These are phyloP conservation scores for Kodamaea restingae DNA, from an alignment of 805 yeast genomes.

Conservation along the genomic window DNA sequence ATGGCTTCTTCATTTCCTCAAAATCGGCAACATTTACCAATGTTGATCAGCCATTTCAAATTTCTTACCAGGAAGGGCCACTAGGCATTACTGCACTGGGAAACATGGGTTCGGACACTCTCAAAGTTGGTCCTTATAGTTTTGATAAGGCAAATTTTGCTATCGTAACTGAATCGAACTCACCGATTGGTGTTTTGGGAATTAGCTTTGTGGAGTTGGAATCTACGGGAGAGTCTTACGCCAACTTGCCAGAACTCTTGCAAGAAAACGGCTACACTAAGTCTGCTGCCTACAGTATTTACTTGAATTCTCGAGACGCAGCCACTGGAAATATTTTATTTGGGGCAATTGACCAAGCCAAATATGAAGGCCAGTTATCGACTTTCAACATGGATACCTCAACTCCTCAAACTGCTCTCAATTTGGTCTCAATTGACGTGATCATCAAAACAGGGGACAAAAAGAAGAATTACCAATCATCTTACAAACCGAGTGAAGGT, in stretches of 20 bases:
- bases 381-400: slow-evolving; percentile 17
- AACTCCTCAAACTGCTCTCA: slow-evolving; percentile 3
- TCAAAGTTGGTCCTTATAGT: slow-evolving; percentile 11
- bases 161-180: slow-evolving; percentile 13
- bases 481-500: no score
- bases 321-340: slow-evolving; percentile 52
- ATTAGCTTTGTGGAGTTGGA: slow-evolving; percentile 14
- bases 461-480: no score
- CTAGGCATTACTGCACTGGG: slow-evolving; percentile 43
- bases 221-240: slow-evolving; percentile 33
- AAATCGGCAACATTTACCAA: slow-evolving; percentile 14
- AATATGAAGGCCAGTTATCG: slow-evolving; percentile 47
- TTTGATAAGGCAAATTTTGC: slow-evolving; percentile 15
- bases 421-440: background rate
- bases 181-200: slow-evolving; percentile 22
- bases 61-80: slow-evolving; percentile 44
- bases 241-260: slow-evolving; percentile 63
- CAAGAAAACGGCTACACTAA: slow-evolving; percentile 54
- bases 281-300: slow-evolving; percentile 58
- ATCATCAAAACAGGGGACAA: background rate
- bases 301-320: slow-evolving; percentile 39
- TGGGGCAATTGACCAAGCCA: slow-evolving; percentile 68
- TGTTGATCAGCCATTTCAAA: slow-evolving; percentile 21
- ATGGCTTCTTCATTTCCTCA: slow-evolving; percentile 17
- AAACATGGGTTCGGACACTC: slow-evolving; percentile 34